phyloP scores from a whole-genome alignment of 2,329 filamentous ascomycete species.

The Ploettnerulaceae sp. region DNA sequence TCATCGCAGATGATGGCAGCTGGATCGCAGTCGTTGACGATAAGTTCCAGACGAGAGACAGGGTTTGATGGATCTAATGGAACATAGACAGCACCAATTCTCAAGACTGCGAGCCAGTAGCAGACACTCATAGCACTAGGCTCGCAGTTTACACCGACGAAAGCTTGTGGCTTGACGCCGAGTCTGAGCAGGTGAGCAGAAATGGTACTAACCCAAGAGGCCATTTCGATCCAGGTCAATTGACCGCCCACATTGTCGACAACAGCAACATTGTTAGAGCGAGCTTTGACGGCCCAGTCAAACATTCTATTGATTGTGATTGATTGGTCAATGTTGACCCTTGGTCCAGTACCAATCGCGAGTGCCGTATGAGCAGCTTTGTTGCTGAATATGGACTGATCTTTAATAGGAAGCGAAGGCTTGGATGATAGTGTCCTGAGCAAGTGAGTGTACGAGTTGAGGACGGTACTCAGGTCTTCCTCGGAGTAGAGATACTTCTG shows the following conservation, averaged over 20 bases:
- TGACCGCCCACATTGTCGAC: constrained; percentile 11
- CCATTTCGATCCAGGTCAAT: constrained; percentile 37
- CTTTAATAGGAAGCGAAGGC: constrained; percentile 13
- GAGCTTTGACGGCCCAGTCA: constrained; percentile 14
- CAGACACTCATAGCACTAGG: constrained; percentile 26
- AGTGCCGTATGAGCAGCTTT: constrained; percentile 11
- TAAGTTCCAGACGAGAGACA: constrained; percentile 25
- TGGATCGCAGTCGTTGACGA: constrained; percentile 32
- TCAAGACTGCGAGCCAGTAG: constrained; percentile 34
- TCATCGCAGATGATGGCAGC: constrained; percentile 30
- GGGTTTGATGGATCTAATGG: constrained; percentile 34
- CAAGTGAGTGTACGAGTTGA: constrained; percentile 14
- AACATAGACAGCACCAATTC: constrained; percentile 33
- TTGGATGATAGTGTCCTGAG: constrained; percentile 15
- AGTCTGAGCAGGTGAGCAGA: constrained; percentile 20
- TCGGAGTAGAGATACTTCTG: constrained; percentile 14
- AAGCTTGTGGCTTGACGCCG: constrained; percentile 2
- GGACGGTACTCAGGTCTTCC: constrained; percentile 10
- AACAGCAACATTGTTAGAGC: constrained; percentile 8
- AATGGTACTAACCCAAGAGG: constrained; percentile 34
- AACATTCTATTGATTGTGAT: constrained; percentile 15
- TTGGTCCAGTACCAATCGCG: constrained; percentile 9
- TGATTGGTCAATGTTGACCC: constrained; percentile 11
- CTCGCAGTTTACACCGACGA: constrained; percentile 15
- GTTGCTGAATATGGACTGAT: constrained; percentile 9